Evolutionary conservation across 2,329 filamentous ascomycete genomes (phyloP).

Genomic region (Paecilomyces fulvus): DNA sequence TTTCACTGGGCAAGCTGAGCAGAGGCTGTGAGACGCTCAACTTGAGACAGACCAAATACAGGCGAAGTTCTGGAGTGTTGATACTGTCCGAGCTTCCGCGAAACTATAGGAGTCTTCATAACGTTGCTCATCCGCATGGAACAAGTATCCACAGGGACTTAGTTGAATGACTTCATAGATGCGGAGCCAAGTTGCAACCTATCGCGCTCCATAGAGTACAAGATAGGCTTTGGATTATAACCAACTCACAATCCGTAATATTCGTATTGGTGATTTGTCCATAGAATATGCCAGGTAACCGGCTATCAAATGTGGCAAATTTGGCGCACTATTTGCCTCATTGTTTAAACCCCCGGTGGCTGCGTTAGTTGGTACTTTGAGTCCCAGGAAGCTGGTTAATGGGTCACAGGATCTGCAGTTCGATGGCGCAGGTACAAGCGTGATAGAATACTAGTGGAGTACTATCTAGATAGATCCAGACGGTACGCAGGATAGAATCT

Average conservation of each 20-base stretch:
- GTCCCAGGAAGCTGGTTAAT: not conserved
- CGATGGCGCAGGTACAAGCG: not conserved
- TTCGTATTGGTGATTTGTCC: too few relatives aligned
- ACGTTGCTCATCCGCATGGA: not conserved
- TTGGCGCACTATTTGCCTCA: not conserved
- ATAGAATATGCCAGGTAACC: not conserved
- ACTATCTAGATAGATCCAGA: not conserved
- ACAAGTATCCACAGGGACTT: not conserved
- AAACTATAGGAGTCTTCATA: not conserved
- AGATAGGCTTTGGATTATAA: not conserved
- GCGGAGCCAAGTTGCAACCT: not conserved
- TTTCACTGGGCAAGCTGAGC: not conserved
- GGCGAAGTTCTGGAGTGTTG: not conserved
- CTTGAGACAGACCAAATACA: not conserved
- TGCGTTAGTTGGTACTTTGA: not conserved
- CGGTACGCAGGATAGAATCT: not conserved
- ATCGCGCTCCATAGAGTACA: not conserved
- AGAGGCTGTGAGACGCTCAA: not conserved
- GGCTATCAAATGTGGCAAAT: not conserved
- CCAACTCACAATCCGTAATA: not conserved
- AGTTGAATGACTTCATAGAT: too few relatives aligned
- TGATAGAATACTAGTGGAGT: not conserved
- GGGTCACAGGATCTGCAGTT: not conserved
- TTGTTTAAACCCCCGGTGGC: not conserved
- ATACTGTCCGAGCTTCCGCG: too few relatives aligned